Percentiles rank a stretch among this genome's conserved stretches.
Evolutionary conservation across 2,329 filamentous ascomycete species (phyloP).

Genomic region (Alternaria novae-zelandiae): DNA sequence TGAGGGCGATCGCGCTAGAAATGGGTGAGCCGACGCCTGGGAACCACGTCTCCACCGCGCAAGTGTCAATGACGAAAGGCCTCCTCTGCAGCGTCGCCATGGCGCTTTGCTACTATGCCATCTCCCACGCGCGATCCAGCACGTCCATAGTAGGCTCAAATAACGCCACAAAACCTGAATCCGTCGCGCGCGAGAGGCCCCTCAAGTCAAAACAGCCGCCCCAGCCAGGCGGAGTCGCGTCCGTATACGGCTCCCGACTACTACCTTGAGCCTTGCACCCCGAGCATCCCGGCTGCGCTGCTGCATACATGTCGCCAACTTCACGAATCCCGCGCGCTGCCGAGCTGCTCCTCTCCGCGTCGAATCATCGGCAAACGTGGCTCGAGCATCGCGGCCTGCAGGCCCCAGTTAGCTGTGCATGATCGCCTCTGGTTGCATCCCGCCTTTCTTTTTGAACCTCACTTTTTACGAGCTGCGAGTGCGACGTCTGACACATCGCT

Average conservation of each 20-base stretch:
- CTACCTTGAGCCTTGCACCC: slow-evolving; percentile 8
- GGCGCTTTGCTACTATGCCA: neutral
- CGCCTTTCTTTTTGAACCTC: slow-evolving; percentile 5
- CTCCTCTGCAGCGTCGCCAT: neutral
- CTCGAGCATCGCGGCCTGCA: slow-evolving; percentile 11
- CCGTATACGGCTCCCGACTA: slow-evolving; percentile 17
- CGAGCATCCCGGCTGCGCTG: slow-evolving; percentile 10
- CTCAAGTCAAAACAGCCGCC: slow-evolving; percentile 24
- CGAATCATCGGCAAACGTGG: slow-evolving; percentile 29
- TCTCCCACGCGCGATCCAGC: slow-evolving; percentile 4
- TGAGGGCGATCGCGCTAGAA: slow-evolving; percentile 29
- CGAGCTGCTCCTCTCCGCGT: slow-evolving; percentile 9
- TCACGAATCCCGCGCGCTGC: slow-evolving; percentile 13
- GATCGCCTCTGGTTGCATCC: slow-evolving; percentile 16
- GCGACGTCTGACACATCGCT: slow-evolving; percentile 10
- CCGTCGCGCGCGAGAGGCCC: neutral
- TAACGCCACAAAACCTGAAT: slow-evolving; percentile 34
- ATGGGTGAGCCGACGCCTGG: slow-evolving; percentile 20
- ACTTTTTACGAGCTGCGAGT: neutral
- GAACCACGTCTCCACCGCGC: slow-evolving; percentile 25
- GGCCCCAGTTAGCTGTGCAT: slow-evolving; percentile 4
- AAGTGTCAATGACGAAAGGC: slow-evolving; percentile 32
- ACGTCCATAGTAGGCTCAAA: slow-evolving; percentile 21
- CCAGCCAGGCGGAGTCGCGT: slow-evolving; percentile 16
- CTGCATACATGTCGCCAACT: slow-evolving; percentile 18